Evolutionary conservation across 2,329 filamentous ascomycete species (phyloP), one percentile per base, ranked within the genome.

Genomic region (Colletotrichum truncatum): DNA sequence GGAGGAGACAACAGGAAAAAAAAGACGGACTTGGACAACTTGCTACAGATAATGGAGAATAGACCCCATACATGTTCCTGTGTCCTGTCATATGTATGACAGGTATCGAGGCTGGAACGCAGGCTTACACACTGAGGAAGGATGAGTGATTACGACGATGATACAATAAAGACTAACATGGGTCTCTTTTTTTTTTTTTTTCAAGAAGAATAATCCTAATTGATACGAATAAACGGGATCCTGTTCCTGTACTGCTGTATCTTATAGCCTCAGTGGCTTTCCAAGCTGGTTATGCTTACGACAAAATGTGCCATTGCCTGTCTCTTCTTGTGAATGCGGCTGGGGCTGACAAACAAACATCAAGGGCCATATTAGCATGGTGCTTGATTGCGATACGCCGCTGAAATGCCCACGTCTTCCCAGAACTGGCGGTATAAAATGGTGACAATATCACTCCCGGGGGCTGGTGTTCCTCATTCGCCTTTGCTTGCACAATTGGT

Each of bases 161-260:
- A 43, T 6, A 12, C 9, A 21, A 25, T n/a, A n/a, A n/a, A n/a
- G n/a, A n/a, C n/a, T n/a, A n/a, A n/a, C n/a, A n/a, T n/a, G n/a
- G n/a, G n/a, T n/a, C n/a, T n/a, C n/a, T n/a, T n/a, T n/a, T n/a
- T n/a, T n/a, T n/a, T n/a, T n/a, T n/a, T n/a, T n/a, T n/a, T n/a
- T n/a, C n/a, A n/a, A n/a, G n/a, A n/a, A n/a, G n/a, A n/a, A n/a
- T n/a, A n/a, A n/a, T n/a, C 28, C 28, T 51, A 23, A 23, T 16
- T 59, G 28, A 43, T 45, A 39, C 28, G 23, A 16, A 43, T 45
- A 63, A 43, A 66, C 16, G 49, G 49, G 38, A 62, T 26, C 57
- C 49, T 34, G 23, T 43, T 36, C 18, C 57, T 55, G 30, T 32
- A 45, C 49, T 63, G 57, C 21, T 51, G 23, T 62, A 18, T 11